Evolutionary conservation across 345 rosid genomes (phyloP), one percentile per base, ranked within the genome.

Genomic region (Diplotaxis tenuifolia): DNA sequence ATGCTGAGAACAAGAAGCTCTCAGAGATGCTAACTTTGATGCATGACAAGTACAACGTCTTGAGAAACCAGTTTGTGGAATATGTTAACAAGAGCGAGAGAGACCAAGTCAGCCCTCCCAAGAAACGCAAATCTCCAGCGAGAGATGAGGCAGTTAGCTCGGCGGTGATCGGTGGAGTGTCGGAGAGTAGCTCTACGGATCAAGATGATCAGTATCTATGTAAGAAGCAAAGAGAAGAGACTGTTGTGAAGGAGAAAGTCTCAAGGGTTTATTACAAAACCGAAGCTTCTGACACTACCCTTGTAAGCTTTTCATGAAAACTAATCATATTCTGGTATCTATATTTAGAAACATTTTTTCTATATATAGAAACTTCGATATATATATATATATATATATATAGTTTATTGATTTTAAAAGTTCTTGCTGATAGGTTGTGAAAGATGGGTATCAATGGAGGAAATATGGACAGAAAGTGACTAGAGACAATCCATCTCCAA

Each of bases 381-480:
- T 42, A n/a, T n/a, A n/a, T n/a, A n/a, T n/a, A n/a, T n/a, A n/a
- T n/a, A n/a, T n/a, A n/a, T n/a, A n/a, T n/a, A 9, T 57, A 36
- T 65, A 50, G 18, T 68, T 67, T 73, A 68, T n/a, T 78, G 66
- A 68, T 53, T 29, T 27, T 70, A 2, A 14, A 42, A 55, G 45
- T 57, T 47, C n/a, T 57, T 47, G 18, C 12, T 76, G 79, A 59
- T 76, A 94, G 98, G 83, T 91, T 59, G 96, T 92, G 69, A 95
- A 86, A 71, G 99, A 95, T 86, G 99, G 99, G 47, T 95, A 88
- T 81, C 99, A 92, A 69, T 95, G 99, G 99, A 95, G 98, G 79
- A 95, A 95, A 71, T 95, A 95, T 73, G 99, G 99, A 28, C 99
- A 95, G 62, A 95, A 95, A 66, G 98, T 95, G n/a, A 95, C 99